Conservation (phyloP, 1,284 basidiomycete species). For the Boletellus deceptivus region DNA sequence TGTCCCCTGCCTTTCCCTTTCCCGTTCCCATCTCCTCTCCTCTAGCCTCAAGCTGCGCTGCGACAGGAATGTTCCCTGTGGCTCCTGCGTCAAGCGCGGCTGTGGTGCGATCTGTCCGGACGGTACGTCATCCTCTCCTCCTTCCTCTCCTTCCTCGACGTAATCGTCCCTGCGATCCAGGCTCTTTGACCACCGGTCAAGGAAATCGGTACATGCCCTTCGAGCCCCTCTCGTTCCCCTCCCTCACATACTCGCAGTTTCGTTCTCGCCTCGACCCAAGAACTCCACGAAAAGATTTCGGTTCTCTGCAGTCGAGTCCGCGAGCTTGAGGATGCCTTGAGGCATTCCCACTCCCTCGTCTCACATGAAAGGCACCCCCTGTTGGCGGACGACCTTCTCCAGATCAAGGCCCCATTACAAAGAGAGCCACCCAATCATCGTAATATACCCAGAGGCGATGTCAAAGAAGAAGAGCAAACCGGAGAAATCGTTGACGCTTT, state of each 20-base stretch:
- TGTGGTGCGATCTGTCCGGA: slow-evolving; percentile 69
- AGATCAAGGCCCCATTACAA: slow-evolving; percentile 71
- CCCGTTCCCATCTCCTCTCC: background rate
- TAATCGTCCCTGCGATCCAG: slow-evolving; percentile 33
- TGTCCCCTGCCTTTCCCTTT: background rate
- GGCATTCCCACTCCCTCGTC: slow-evolving; percentile 55
- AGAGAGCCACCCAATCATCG: slow-evolving; percentile 44
- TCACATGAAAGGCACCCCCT: slow-evolving; percentile 65
- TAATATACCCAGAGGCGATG: slow-evolving; percentile 22
- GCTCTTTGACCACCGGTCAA: slow-evolving; percentile 74
- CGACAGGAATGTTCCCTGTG: slow-evolving; percentile 52
- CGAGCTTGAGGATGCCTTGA: slow-evolving; percentile 73
- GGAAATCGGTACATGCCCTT: slow-evolving; percentile 61
- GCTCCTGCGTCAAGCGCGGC: slow-evolving; percentile 51
- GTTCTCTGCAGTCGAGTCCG: slow-evolving; percentile 71
- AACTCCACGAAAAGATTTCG: slow-evolving; percentile 78
- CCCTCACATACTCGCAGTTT: slow-evolving; percentile 46
- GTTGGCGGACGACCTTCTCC: slow-evolving; percentile 64
- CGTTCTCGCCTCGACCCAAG: slow-evolving; percentile 77
- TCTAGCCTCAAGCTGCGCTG: slow-evolving; percentile 70
- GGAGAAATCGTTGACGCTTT: slow-evolving; percentile 77
- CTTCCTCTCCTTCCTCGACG: slow-evolving; percentile 13
- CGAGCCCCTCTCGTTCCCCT: background rate
- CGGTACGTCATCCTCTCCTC: slow-evolving; percentile 34
- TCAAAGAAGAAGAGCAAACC: slow-evolving; percentile 60